phyloP scores from a whole-genome alignment of 2,329 filamentous ascomycete species.

The Fusarium penzigii region DNA sequence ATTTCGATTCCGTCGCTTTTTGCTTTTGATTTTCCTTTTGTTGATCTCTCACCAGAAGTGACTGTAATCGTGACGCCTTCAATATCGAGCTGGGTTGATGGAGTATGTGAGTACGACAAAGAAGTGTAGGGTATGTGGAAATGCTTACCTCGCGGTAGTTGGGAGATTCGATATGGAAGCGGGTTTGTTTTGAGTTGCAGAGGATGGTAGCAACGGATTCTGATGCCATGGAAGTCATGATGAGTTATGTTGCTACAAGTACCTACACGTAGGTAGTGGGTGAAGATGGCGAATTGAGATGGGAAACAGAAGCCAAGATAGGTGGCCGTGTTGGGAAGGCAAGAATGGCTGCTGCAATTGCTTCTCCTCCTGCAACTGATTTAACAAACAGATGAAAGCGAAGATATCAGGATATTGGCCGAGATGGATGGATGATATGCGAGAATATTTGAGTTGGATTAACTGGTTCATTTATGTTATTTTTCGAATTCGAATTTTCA shows the following conservation, averaged over 20 bases:
- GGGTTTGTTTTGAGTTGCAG: constrained; percentile 67
- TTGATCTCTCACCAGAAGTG: constrained; percentile 42
- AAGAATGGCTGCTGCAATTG: no score
- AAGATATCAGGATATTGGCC: no score
- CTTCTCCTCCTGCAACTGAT: no score
- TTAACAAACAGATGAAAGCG: no score
- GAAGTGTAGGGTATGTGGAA: neutral
- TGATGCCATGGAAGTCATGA: constrained; percentile 50
- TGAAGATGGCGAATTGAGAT: no score
- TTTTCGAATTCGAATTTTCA: no score
- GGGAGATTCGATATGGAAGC: constrained; percentile 60
- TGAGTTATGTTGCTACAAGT: neutral
- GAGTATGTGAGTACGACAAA: neutral
- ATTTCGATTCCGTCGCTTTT: constrained; percentile 62
- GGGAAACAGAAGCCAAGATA: no score
- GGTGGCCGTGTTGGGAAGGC: no score
- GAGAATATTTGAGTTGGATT: no score
- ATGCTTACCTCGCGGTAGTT: constrained; percentile 57
- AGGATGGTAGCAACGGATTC: constrained; percentile 56
- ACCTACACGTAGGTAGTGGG: no score
- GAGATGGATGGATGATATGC: no score
- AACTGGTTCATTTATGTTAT: no score
- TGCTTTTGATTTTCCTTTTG: constrained; percentile 52
- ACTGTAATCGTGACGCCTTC: constrained; percentile 73
- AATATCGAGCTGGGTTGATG: constrained; percentile 58